Percentiles rank a stretch among this genome's conserved stretches.
Evolutionary conservation across 2,329 filamentous ascomycete genomes (phyloP).

Genomic region (Fusarium liriodendri): DNA sequence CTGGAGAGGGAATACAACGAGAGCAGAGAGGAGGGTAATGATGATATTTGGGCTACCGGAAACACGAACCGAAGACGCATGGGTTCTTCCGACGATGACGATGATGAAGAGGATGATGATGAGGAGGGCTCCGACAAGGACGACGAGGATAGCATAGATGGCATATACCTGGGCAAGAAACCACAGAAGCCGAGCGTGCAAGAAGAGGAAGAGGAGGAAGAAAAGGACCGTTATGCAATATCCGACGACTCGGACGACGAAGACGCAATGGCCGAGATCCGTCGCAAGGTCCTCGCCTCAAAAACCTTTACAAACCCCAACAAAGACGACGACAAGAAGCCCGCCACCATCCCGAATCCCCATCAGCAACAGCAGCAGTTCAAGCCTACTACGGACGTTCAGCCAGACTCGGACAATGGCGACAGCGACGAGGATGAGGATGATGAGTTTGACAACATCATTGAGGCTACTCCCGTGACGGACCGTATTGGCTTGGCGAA

Average conservation of each 20-base stretch:
- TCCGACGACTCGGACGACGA: conserved; percentile 86
- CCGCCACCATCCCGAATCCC: conserved; percentile 71
- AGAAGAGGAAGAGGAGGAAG: conserved; percentile 58
- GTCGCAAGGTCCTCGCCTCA: conserved; percentile 88
- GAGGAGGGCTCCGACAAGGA: conserved; percentile 60
- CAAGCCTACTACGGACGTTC: conserved; percentile 72
- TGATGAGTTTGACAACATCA: conserved; percentile 92
- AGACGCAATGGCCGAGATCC: conserved; percentile 89
- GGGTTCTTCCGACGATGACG: conserved; percentile 67
- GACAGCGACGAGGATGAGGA: conserved; percentile 62
- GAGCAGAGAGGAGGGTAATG: conserved; percentile 75
- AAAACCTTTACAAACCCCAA: conserved; percentile 77
- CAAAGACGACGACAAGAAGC: conserved; percentile 63
- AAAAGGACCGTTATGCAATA: conserved; percentile 77
- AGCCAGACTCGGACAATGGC: conserved; percentile 78
- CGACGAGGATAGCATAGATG: conserved; percentile 62
- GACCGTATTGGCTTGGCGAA: conserved; percentile 78
- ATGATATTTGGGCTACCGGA: conserved; percentile 90
- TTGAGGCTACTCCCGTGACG: conserved; percentile 89
- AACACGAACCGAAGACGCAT: conserved; percentile 80
- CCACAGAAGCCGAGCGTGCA: conserved; percentile 46
- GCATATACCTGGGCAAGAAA: conserved; percentile 71
- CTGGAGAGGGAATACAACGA: conserved; percentile 91
- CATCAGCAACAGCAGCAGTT: conserved; percentile 54
- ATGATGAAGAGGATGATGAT: conserved; percentile 60